Percentiles rank a stretch among this genome's conserved stretches.
phyloP scores from a whole-genome alignment of 495 filamentous ascomycete species.

The Massariosphaeria phaeospora region DNA sequence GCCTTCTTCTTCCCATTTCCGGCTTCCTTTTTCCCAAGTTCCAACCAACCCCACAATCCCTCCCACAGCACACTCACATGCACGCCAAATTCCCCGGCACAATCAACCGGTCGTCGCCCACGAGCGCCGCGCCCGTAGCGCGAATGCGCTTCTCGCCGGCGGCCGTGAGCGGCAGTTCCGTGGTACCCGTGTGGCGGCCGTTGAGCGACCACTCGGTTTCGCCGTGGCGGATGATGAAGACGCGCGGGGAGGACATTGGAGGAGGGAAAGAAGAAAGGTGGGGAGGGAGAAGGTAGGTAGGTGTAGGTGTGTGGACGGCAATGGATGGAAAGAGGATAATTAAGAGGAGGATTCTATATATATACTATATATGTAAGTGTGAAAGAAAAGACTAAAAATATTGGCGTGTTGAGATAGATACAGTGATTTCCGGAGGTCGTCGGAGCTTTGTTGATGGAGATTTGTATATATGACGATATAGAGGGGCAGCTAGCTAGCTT shows the following conservation, averaged over 20 bases:
- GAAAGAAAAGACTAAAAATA: neutral
- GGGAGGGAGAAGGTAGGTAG: neutral
- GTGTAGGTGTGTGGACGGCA: neutral
- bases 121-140: conserved; percentile 74
- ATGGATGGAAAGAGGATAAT: neutral
- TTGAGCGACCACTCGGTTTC: conserved; percentile 98
- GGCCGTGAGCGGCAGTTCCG: conserved; percentile 78
- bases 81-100: conserved; percentile 75
- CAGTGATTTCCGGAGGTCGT: neutral
- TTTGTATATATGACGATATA: too few relatives aligned
- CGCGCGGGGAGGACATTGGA: conserved; percentile 62
- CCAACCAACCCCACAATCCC: too few relatives aligned
- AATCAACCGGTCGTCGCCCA: conserved; percentile 81
- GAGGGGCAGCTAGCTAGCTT: too few relatives aligned
- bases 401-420: neutral
- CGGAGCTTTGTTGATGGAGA: too few relatives aligned
- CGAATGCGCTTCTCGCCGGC: conserved; percentile 81
- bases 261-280: neutral
- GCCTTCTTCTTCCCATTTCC: too few relatives aligned
- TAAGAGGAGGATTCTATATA: too few relatives aligned
- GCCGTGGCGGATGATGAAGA: conserved; percentile 90
- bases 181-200: conserved; percentile 81
- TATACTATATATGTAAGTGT: neutral
- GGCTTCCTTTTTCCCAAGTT: too few relatives aligned
- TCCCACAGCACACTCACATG: conserved; percentile 58